Evolutionary conservation across 148 eudicot species (phyloP).

Genomic region (Nyssa sinensis): DNA sequence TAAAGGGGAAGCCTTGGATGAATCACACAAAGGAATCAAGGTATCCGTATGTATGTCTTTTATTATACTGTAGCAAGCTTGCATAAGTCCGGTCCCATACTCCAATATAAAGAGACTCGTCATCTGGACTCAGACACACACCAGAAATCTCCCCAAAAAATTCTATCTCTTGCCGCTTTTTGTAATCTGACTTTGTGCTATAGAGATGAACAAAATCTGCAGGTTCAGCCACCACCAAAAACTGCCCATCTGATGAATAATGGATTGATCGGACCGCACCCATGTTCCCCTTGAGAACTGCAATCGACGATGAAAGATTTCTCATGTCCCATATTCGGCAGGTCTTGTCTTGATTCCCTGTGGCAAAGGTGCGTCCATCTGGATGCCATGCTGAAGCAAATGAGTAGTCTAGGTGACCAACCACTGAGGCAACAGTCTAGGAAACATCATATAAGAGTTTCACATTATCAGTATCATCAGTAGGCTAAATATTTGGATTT

Average conservation of each 20-base stretch:
- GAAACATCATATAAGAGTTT: no score
- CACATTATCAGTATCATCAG: not conserved
- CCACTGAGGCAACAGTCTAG: slow-evolving; percentile 61
- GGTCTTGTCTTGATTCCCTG: slow-evolving; percentile 92
- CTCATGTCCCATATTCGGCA: slow-evolving; percentile 87
- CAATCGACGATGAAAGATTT: slow-evolving; percentile 47
- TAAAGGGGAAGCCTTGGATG: not conserved
- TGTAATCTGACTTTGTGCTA: slow-evolving; percentile 44
- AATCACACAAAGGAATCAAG: slow-evolving; percentile 63
- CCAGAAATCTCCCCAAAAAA: slow-evolving; percentile 93
- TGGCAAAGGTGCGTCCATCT: slow-evolving; percentile 65
- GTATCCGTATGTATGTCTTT: slow-evolving; percentile 50
- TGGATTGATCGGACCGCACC: slow-evolving; percentile 83
- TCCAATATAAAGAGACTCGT: slow-evolving; percentile 70
- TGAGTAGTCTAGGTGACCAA: slow-evolving; percentile 77
- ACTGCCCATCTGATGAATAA: slow-evolving; percentile 78
- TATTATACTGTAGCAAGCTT: slow-evolving; percentile 76
- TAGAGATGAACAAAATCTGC: slow-evolving; percentile 89
- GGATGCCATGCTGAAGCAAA: slow-evolving; percentile 98
- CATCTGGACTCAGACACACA: slow-evolving; percentile 79
- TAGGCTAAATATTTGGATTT: not conserved
- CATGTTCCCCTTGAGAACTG: slow-evolving; percentile 75
- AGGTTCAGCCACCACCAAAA: slow-evolving; percentile 79
- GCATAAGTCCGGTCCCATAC: slow-evolving; percentile 91
- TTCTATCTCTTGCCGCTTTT: slow-evolving; percentile 72